Evolutionary conservation across 176 grass and related monocot species (phyloP).

Genomic region (Musa beccarii): DNA sequence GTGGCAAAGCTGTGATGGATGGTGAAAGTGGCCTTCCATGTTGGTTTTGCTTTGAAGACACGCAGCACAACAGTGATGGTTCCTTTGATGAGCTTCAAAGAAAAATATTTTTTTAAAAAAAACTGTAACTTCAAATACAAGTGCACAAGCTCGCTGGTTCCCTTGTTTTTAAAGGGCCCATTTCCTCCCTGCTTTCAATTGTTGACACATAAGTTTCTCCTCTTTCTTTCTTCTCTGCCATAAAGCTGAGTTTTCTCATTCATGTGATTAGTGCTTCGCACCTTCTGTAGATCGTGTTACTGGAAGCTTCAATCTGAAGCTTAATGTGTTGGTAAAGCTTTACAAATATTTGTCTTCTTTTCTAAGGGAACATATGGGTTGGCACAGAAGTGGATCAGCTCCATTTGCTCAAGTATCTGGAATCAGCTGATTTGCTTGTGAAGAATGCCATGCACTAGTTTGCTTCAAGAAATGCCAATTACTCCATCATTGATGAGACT

Average conservation of each 20-base stretch:
- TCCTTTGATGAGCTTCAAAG: slow-evolving; percentile 42
- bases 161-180: slow-evolving; percentile 12
- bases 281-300: slow-evolving; percentile 30
- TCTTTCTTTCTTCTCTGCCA: neutral
- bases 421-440: neutral
- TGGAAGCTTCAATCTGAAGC: no score
- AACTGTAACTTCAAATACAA: no score
- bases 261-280: slow-evolving; percentile 48
- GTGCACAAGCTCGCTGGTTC: no score
- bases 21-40: slow-evolving; percentile 66
- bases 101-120: slow-evolving; percentile 6
- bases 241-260: slow-evolving; percentile 34
- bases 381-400: neutral
- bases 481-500: neutral
- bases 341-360: slow-evolving; percentile 11
- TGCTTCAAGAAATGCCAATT: neutral
- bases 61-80: slow-evolving; percentile 61
- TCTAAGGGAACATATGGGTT: neutral
- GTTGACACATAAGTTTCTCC: neutral
- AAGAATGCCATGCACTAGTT: no score
- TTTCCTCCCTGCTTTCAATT: neutral
- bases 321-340: slow-evolving; percentile 34
- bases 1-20: slow-evolving; percentile 24
- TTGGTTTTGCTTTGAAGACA: slow-evolving; percentile 97
- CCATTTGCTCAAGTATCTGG: neutral